These are phyloP conservation scores for Leccinum huronense DNA, from an alignment of 1,284 basidiomycete species.

Conservation along the genomic window DNA sequence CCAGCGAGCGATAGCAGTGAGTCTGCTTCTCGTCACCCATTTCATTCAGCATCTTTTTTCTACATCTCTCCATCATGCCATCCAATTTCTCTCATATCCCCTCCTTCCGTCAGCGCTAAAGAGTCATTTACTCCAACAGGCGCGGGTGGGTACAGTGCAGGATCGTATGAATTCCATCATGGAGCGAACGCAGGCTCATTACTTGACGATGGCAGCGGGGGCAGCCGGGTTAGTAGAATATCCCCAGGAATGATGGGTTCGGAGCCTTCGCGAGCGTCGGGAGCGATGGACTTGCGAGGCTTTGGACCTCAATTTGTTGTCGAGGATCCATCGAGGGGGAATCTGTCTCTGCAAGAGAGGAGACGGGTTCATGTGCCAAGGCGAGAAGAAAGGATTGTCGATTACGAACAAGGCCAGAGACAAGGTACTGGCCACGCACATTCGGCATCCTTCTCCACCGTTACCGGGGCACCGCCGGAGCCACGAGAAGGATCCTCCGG, in stretches of 20 bases:
- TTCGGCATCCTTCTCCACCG: constrained; percentile 30
- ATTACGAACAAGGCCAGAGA: background rate
- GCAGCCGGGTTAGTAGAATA: constrained; percentile 16
- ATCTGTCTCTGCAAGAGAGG: constrained; percentile 7
- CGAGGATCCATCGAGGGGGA: constrained; percentile 1
- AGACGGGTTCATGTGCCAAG: background rate
- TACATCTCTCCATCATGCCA: background rate
- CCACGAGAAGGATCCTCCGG: constrained; percentile 5
- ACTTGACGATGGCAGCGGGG: constrained; percentile 17
- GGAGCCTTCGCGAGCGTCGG: constrained; percentile 17
- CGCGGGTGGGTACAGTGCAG: constrained; percentile 19
- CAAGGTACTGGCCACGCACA: constrained; percentile 15
- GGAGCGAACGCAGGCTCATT: constrained; percentile 24
- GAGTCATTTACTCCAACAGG: constrained; percentile 12
- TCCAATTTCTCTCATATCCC: background rate
- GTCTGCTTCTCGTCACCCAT: constrained; percentile 8
- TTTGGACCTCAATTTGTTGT: constrained; percentile 1
- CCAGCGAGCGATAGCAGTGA: constrained; percentile 32
- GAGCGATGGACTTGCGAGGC: background rate
- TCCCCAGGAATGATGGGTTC: constrained; percentile 22
- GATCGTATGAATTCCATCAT: constrained; percentile 23
- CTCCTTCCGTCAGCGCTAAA: constrained; percentile 17
- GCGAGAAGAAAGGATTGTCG: background rate
- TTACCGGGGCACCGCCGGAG: constrained; percentile 25
- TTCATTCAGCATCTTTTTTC: background rate